These are phyloP conservation scores for Metarhizium brunneum DNA, from an alignment of 2,329 filamentous ascomycete genomes.

Conservation along the genomic window DNA sequence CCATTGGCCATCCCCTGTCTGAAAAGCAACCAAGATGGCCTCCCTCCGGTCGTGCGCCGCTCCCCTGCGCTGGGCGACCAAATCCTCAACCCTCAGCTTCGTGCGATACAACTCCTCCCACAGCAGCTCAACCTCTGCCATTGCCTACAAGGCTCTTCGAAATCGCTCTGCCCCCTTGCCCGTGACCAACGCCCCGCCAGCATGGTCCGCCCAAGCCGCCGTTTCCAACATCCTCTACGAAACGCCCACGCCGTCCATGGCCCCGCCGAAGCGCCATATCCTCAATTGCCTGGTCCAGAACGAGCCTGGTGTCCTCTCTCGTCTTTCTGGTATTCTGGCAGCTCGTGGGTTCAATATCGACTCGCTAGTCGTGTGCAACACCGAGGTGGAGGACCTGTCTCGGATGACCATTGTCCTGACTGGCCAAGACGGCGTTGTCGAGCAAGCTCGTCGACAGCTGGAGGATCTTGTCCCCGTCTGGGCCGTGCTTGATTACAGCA, in stretches of 20 bases:
- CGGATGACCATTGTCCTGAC: slow-evolving; percentile 98
- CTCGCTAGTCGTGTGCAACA: slow-evolving; percentile 94
- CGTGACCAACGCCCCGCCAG: slow-evolving; percentile 62
- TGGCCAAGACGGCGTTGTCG: slow-evolving; percentile 92
- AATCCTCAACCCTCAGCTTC: slow-evolving; percentile 18
- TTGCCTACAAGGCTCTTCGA: slow-evolving; percentile 95
- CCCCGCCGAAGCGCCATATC: slow-evolving; percentile 86
- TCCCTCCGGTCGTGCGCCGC: slow-evolving; percentile 33
- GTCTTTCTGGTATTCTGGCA: slow-evolving; percentile 91
- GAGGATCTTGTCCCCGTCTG: slow-evolving; percentile 97
- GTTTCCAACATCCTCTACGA: slow-evolving; percentile 99
- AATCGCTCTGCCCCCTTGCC: slow-evolving; percentile 80
- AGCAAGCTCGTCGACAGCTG: slow-evolving; percentile 89
- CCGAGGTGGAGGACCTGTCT: slow-evolving; percentile 90
- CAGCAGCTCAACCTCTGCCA: slow-evolving; percentile 77
- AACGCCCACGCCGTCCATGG: slow-evolving; percentile 74
- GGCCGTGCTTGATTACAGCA: slow-evolving; percentile 95
- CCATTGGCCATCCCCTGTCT: neutral
- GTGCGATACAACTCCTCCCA: slow-evolving; percentile 31
- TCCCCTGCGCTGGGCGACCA: slow-evolving; percentile 27
- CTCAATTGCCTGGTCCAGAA: slow-evolving; percentile 99
- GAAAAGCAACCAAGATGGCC: slow-evolving; percentile 27
- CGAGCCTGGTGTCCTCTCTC: slow-evolving; percentile 93
- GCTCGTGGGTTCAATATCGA: slow-evolving; percentile 99
- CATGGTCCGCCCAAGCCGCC: slow-evolving; percentile 86